Conservation (phyloP, 2,329 filamentous ascomycete genomes). For the Ramularia endophylla region DNA sequence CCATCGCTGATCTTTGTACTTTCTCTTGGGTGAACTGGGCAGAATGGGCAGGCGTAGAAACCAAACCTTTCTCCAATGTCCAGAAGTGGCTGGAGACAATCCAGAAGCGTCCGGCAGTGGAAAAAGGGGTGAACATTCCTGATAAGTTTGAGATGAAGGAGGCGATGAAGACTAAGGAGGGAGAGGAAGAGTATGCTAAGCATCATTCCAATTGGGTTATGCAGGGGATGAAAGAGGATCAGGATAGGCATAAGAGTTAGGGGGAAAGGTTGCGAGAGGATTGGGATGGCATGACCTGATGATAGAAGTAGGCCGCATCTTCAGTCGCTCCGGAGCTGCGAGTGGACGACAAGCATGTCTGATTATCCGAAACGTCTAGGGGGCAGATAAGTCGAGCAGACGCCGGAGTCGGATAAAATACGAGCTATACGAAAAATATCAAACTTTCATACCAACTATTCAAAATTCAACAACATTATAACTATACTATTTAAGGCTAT, state of each 20-base stretch:
- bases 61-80: slow-evolving; percentile 26
- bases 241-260: slow-evolving; percentile 31
- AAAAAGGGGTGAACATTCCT: slow-evolving; percentile 32
- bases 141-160: slow-evolving; percentile 35
- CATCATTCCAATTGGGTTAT: slow-evolving; percentile 31
- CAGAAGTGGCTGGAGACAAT: slow-evolving; percentile 31
- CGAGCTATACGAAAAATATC: too few species aligned
- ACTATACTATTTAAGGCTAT: too few species aligned
- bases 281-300: too few species aligned
- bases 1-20: slow-evolving; percentile 43
- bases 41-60: slow-evolving; percentile 33
- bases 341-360: too few species aligned
- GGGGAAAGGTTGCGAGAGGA: neutral
- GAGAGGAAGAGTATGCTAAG: slow-evolving; percentile 33
- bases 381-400: too few species aligned
- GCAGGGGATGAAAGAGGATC: slow-evolving; percentile 35
- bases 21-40: slow-evolving; percentile 43
- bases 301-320: too few species aligned
- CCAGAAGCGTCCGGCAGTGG: slow-evolving; percentile 27
- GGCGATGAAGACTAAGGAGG: slow-evolving; percentile 33
- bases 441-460: too few species aligned
- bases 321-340: too few species aligned
- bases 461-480: too few species aligned
- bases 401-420: too few species aligned
- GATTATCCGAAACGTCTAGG: too few species aligned